Percentiles rank a stretch among this genome's conserved stretches.
These are phyloP conservation scores for Toxoplasma gondii DNA, from an alignment of 169 alveolate genomes.

Conservation along the genomic window DNA sequence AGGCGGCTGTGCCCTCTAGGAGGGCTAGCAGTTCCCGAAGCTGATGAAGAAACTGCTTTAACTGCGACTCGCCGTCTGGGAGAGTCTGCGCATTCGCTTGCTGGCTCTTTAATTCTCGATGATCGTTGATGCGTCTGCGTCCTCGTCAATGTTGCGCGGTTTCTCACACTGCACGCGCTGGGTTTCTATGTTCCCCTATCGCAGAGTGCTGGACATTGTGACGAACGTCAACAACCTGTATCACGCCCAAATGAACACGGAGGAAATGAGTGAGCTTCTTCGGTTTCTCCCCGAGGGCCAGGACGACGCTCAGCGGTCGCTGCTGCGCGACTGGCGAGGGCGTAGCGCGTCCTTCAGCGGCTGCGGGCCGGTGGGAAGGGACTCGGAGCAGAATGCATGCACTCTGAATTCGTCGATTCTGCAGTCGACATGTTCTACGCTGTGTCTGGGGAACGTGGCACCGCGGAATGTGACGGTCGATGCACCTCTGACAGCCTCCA, in stretches of 20 bases:
- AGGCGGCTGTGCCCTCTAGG: no score
- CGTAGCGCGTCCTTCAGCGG: slow-evolving; percentile 32
- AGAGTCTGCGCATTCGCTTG: no score
- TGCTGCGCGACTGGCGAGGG: background rate
- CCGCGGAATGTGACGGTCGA: background rate
- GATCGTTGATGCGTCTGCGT: no score
- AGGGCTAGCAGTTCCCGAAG: no score
- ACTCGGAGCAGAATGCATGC: background rate
- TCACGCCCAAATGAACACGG: slow-evolving; percentile 30
- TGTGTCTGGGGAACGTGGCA: background rate
- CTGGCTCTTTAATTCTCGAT: no score
- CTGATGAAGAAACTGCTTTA: no score
- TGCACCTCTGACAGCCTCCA: no score
- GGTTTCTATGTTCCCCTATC: no score
- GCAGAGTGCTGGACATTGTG: slow-evolving; percentile 40
- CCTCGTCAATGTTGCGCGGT: no score
- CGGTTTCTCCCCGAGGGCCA: slow-evolving; percentile 39
- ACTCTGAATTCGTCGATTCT: background rate
- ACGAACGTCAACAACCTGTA: slow-evolving; percentile 29
- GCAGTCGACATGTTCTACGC: background rate
- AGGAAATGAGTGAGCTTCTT: slow-evolving; percentile 22
- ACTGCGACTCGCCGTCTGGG: no score
- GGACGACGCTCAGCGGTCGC: background rate
- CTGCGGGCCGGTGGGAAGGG: background rate
- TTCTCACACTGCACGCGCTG: no score